Evolutionary conservation across 2,329 filamentous ascomycete genomes (phyloP), one percentile per base, ranked within the genome.

Genomic region (Colletotrichum zoysiae): DNA sequence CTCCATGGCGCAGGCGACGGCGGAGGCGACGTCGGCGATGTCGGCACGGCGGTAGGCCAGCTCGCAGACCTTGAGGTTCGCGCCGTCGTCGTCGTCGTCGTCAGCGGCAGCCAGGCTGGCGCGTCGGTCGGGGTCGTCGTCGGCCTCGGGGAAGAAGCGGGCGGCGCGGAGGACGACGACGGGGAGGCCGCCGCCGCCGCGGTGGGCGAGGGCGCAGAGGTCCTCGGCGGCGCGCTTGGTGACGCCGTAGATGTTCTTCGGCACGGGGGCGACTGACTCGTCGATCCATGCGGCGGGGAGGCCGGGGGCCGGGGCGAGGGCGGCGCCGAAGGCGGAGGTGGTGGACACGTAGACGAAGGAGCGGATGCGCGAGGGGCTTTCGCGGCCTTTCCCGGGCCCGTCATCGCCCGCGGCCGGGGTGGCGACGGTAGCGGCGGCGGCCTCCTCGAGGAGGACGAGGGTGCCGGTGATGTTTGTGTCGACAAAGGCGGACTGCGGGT

Each of bases 191-290:
- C 78, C 79, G 65, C 85, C 79, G 65, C 85, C 79, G 16, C 75
- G 74, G 53, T 85, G 81, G 1, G 84, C 71, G 7, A 87, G 79
- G 16, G 77, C 78, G 74, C 84, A 86, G 40, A 87, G 69, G 62
- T 86, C 84, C 72, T 87, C 85, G 5, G 85, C 85, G 1, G 84
- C 83, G 20, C 81, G 78, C 61, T 87, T 87, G 23, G 85, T 87
- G 4, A 81, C 80, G 65, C 85, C 85, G 73, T 86, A 86, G 56
- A 86, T 84, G 75, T 86, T 86, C 71, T 86, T 86, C 2, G 84
- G 83, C 26, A 79, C 73, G 0, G 84, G 82, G 0, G 78, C 76
- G 9, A 85, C 81, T 0, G 71, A 48, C 74, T 86, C 84, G 74
- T 82, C 78, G 73, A 86, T 86, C 84, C 84, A 85, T 1, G 78